Evolutionary conservation across 73 alveolate species (phyloP), one percentile per base, ranked within the genome.

Genomic region (Stentor roeselii): DNA sequence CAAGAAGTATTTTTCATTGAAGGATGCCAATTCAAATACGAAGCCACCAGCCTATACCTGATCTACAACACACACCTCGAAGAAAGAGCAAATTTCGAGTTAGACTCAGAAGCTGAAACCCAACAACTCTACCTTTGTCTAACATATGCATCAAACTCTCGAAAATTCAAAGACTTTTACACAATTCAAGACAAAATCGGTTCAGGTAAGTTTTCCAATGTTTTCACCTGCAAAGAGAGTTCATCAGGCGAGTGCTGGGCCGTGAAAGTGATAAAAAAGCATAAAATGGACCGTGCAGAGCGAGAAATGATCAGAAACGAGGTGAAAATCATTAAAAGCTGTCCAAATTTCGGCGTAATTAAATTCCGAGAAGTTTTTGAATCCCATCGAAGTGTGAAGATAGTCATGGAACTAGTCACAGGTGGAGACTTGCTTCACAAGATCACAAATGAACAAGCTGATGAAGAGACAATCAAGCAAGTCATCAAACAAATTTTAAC

Each of bases 381-480:
- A 11, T 50, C 67, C 6, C 67, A 50, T 50, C 6, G 21, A 50
- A 50, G 21, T 21, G 21, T 50, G 6, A 50, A 11, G 6, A 50
- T 50, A 11, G 67, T 50, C 67, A 50, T 50, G 67, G 67, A 50
- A 50, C 67, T 50, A 50, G 67, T 50, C 67, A 50, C 6, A 50
- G 67, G 67, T 50, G 67, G 67, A 50, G 67, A 50, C 6, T 50
- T 50, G 21, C 67, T 50, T 50, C 6, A 50, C 6, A 50, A 50
- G 21, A 50, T 50, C 67, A 50, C 30, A 50, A 21, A 21, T 6
- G 67, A 50, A 50, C 6, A 50, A 11, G 67, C 67, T 50, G 21
- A 50, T 50, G 67, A 50, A 50, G 21, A 50, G 21, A 50, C 21
- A 11, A 50, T 50, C 6, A 50, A 50, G 21, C 6, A 50, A 11